Evolutionary conservation across 306 rosid genomes (phyloP), one percentile per base, ranked within the genome.

Genomic region (Quillaja saponaria): DNA sequence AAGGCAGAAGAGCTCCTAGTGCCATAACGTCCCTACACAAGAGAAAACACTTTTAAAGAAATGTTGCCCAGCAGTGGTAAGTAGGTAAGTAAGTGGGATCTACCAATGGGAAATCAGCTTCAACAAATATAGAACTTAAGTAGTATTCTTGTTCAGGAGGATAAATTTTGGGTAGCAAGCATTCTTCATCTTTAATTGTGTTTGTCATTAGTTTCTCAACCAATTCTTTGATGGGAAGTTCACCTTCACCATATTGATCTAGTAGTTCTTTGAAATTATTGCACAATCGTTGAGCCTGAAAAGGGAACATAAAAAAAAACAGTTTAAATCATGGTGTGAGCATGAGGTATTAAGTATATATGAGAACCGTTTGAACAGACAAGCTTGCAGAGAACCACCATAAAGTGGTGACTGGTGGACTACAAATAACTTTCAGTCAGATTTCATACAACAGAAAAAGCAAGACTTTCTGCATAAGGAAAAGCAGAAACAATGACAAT

Each of bases 1-100:
- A 88, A 28, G 25, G 85, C 91, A 57, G 95, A 84, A 31, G 82
- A 76, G 85, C 92, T 88, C 81, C 92, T 71, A 58, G 98, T 91
- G 62, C 98, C 98, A 76, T 80, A 91, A 21, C 45, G 75, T 16
- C 81, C 95, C 98, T 88, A 69, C 21, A 25, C 52, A 66, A 14
- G 45, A 61, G 8, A 14, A 45, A 47, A 49, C 31, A 21, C 19
- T 66, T 55, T 58, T 42, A 73, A 66, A 47, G 45, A 33, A 7
- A 2, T 20, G 9, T 48, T 51, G 34, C 56, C 50, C 63, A 44
- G 13, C 53, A 54, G 52, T 9, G 39, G 25, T 34, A 31, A 65
- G 37, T 9, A 40, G 4, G 41, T 2, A 71, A 35, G 19, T 7
- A 63, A 51, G 35, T 45, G 31, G 50, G 50, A 42, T 17, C 77